Conservation (phyloP, 2,329 filamentous ascomycete species). For the Alternaria infectoria region DNA sequence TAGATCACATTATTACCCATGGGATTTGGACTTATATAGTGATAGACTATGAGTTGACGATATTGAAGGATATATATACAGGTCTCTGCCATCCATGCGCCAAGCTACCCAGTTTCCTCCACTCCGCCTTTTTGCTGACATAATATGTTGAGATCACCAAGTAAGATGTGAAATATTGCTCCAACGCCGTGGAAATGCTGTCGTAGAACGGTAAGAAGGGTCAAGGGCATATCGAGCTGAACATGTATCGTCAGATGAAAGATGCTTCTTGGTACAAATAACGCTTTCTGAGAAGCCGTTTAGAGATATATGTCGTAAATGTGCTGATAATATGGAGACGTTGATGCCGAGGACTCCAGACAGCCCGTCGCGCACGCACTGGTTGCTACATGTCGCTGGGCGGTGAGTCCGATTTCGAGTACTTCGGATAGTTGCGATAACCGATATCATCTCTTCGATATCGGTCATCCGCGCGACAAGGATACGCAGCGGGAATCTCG, state of each 20-base stretch:
- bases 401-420: background rate
- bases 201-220: background rate
- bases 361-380: too few species aligned
- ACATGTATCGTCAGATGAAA: background rate
- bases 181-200: background rate
- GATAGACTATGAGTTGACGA: background rate
- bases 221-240: background rate
- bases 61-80: background rate
- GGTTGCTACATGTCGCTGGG: background rate
- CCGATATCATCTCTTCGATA: background rate
- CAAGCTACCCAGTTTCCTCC: background rate
- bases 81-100: too few species aligned
- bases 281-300: background rate
- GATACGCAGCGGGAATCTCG: conserved; percentile 19
- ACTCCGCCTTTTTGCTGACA: background rate
- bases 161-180: background rate
- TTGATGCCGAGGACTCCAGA: background rate
- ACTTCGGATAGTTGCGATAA: background rate
- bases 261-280: background rate
- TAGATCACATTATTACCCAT: too few species aligned
- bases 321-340: background rate
- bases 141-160: background rate
- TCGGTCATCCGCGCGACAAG: background rate
- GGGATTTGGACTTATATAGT: too few species aligned
- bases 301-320: background rate